Base-by-base conservation (phyloP, 345 rosid species). In the Jatropha curcas region DNA sequence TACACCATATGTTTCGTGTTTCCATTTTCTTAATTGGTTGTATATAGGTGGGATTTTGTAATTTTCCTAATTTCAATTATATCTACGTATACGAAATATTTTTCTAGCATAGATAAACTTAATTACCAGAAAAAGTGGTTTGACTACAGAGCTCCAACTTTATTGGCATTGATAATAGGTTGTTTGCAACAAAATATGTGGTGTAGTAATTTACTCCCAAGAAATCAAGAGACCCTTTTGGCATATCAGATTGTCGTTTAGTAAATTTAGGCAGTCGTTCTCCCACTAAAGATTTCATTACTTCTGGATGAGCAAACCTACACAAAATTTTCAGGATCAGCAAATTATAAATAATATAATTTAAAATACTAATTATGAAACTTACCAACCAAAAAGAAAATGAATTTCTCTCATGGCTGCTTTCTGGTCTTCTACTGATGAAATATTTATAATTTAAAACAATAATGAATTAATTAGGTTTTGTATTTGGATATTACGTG, bases 201-300 rank as follows among this genome's bases (percentile, higher is more conserved):
- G 87, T 86, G 68, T 89, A 89, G 64, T 86, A 89, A 80, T 89
- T 86, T 22, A 84, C 70, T 4, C 90, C 91, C 50, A 89, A 39
- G 63, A 84, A 89, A 76, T 89, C 94, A 0, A 82, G 45, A 4
- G 92, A 88, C 4, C 90, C 86, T 68, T 77, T 84, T 3, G 88
- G 68, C 80, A 75, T 50, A 56, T 74, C 62, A 5, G 89, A 77
- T 68, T 91, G 69, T 9, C 76, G 76, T 76, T 80, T 43, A 1
- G 89, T 88, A 67, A 91, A 89, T 56, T 76, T 85, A 4, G 94
- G 92, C 71, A 91, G 64, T 55, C 92, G 30, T 33, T 74, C 71
- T 30, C 94, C 94, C 0, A 85, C 80, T 0, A 83, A 41, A 13
- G 52, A 8, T 71, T 74, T 78, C 97, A 91, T 88, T 5, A 34